phyloP scores from a whole-genome alignment of 2,329 filamentous ascomycete genomes.

The Penicillium sp. region DNA sequence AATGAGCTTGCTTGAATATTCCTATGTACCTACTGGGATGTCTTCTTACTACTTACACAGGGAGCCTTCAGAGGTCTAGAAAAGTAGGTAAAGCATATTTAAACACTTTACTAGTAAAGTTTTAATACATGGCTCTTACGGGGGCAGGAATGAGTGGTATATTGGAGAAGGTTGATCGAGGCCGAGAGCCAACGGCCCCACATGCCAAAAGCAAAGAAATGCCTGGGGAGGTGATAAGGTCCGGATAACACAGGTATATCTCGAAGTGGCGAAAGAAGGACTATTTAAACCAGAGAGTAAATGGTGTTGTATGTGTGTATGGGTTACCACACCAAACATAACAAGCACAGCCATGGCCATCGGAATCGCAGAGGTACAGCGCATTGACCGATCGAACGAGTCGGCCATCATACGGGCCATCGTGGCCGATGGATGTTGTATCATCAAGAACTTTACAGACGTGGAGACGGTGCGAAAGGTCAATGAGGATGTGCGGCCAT shows the following conservation, averaged over 20 bases:
- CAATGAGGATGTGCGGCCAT: conserved; percentile 15
- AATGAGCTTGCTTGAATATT: too few species aligned
- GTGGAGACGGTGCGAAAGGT: conserved; percentile 5
- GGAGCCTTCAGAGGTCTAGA: not conserved
- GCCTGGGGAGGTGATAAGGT: not conserved
- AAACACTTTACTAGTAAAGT: too few species aligned
- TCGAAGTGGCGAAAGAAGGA: not conserved
- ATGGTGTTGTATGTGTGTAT: not conserved
- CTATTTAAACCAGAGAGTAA: conserved; percentile 3
- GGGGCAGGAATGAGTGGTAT: too few species aligned
- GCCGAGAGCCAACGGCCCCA: conserved; percentile 7
- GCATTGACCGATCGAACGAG: conserved; percentile 14
- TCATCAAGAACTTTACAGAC: conserved; percentile 18
- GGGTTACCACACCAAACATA: too few species aligned
- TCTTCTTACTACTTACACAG: too few species aligned
- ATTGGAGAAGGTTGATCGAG: not conserved
- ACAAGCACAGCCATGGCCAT: conserved; percentile 11
- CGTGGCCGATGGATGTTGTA: conserved; percentile 15
- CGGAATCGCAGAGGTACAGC: conserved; percentile 10
- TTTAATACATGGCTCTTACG: too few species aligned
- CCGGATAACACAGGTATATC: not conserved
- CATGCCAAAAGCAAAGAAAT: not conserved
- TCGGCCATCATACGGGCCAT: conserved; percentile 13
- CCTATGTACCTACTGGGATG: too few species aligned
- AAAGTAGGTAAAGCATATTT: too few species aligned